These are phyloP conservation scores for Curvularia hawaiiensis DNA, from an alignment of 2,329 filamentous ascomycete species.

Conservation along the genomic window DNA sequence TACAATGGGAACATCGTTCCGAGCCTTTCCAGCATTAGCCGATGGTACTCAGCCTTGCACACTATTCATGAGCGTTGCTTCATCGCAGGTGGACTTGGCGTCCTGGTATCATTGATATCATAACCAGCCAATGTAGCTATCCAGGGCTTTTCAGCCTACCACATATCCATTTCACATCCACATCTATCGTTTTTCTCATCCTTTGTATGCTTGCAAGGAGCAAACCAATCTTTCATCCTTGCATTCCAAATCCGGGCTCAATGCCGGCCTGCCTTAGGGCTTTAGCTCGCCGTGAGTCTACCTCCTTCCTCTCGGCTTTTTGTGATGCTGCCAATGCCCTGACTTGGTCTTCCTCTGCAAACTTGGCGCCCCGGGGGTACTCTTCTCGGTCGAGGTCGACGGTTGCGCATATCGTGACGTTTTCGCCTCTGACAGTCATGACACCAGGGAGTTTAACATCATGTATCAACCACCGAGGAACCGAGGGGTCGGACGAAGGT, in stretches of 20 bases:
- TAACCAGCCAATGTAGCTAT: conserved; percentile 14
- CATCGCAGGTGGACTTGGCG: conserved; percentile 17
- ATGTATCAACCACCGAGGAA: conserved; percentile 67
- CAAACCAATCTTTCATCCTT: conserved; percentile 46
- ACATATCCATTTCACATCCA: conserved; percentile 11
- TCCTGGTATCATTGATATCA: conserved; percentile 22
- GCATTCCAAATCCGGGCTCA: conserved; percentile 78
- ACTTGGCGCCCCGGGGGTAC: conserved; percentile 74
- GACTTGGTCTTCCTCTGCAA: conserved; percentile 71
- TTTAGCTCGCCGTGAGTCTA: conserved; percentile 66
- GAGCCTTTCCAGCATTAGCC: neutral
- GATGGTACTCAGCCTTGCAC: neutral
- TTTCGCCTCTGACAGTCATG: conserved; percentile 93
- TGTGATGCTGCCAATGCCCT: conserved; percentile 74
- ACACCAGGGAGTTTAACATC: conserved; percentile 84
- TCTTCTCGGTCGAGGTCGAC: conserved; percentile 98
- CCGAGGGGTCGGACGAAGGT: conserved; percentile 24
- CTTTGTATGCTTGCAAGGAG: neutral
- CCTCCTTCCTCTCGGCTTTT: conserved; percentile 71
- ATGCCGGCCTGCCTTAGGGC: conserved; percentile 55
- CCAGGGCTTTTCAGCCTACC: conserved; percentile 3
- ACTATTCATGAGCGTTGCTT: neutral
- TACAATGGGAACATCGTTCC: neutral
- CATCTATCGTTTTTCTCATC: neutral
- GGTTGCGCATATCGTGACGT: conserved; percentile 93